phyloP scores from a whole-genome alignment of 768 basidiomycete genomes.

The Suillus subluteus region DNA sequence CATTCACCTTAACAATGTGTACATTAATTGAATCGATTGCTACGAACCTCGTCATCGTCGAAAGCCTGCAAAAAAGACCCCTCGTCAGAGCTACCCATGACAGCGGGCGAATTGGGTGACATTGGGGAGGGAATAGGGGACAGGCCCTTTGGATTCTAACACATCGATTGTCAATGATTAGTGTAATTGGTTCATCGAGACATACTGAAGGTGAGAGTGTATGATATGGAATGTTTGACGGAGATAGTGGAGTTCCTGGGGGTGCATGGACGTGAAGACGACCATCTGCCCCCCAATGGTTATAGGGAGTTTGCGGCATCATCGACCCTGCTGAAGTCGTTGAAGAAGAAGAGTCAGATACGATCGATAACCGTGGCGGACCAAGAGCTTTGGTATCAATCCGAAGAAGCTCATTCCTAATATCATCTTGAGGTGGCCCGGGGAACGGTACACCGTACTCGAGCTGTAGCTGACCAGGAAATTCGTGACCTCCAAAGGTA shows the following conservation, averaged over 20 bases:
- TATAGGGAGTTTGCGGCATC: conserved; percentile 1
- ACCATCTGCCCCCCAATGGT: background rate
- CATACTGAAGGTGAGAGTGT: background rate
- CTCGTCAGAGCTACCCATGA: background rate
- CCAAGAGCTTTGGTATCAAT: background rate
- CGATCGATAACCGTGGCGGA: background rate
- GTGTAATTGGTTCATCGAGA: background rate
- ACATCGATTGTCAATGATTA: background rate
- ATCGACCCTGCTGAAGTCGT: conserved; percentile 2
- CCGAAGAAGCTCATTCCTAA: background rate
- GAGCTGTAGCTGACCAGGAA: background rate
- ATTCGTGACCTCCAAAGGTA: background rate
- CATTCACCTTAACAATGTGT: background rate
- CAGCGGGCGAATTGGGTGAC: background rate
- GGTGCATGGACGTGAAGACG: background rate
- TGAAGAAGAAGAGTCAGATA: conserved; percentile 10
- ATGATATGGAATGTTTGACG: background rate
- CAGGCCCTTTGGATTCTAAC: background rate
- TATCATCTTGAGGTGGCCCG: too few relatives aligned
- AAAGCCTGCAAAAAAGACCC: background rate
- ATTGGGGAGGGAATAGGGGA: conserved; percentile 5
- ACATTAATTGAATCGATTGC: background rate
- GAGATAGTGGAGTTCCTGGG: background rate
- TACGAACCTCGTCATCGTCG: conserved; percentile 5
- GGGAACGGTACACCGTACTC: background rate